phyloP scores from a whole-genome alignment of 202 grass and related monocot genomes.

The Alloteropsis angusta region DNA sequence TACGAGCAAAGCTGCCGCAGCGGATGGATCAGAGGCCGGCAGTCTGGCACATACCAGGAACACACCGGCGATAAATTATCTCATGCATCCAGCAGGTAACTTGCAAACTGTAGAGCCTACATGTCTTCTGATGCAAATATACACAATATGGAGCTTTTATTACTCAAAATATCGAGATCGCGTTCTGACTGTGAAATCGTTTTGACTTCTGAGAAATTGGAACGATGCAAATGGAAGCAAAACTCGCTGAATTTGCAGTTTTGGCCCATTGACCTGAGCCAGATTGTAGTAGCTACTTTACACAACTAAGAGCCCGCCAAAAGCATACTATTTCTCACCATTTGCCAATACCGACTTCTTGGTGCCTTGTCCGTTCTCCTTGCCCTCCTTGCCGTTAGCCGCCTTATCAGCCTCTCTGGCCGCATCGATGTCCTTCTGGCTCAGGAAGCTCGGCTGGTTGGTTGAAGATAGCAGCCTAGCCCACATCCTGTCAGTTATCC shows the following conservation, averaged over 20 bases:
- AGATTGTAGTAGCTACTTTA: constrained; percentile 18
- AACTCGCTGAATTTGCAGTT: not conserved
- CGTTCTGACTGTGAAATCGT: no score
- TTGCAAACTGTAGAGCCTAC: not conserved
- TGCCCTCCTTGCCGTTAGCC: constrained; percentile 8
- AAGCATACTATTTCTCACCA: constrained; percentile 43
- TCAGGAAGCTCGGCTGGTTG: constrained; percentile 94
- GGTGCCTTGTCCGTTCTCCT: constrained; percentile 10
- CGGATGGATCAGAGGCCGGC: not conserved
- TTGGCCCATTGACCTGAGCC: not conserved
- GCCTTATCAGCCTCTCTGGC: constrained; percentile 28
- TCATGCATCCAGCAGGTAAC: not conserved
- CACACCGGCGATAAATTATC: not conserved
- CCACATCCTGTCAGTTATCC: constrained; percentile 96
- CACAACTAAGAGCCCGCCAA: constrained; percentile 6
- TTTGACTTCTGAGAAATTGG: not conserved
- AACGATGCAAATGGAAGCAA: not conserved
- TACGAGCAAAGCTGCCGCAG: not conserved
- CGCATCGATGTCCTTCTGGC: constrained; percentile 48
- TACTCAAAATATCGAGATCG: not conserved
- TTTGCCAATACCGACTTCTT: constrained; percentile 16
- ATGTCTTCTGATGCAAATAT: constrained; percentile 1
- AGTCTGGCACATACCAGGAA: not conserved
- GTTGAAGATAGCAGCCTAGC: constrained; percentile 87
- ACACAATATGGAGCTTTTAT: constrained; percentile 10